Conservation (phyloP, 1,139 yeast genomes). For the Saccharomyces hybrid region DNA sequence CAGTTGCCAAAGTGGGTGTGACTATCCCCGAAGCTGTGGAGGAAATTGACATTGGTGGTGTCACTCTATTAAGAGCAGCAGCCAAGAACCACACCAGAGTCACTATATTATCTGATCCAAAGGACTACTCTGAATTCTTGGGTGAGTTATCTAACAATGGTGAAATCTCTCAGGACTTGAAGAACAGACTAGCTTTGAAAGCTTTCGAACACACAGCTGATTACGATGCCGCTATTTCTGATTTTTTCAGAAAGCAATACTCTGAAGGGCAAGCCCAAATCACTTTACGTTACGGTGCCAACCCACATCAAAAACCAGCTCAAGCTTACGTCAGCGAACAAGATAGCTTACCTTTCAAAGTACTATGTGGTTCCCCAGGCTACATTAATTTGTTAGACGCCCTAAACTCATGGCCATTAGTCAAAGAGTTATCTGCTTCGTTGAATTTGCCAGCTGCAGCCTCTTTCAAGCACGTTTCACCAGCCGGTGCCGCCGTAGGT, state of each 20-base stretch:
- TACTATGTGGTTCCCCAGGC: slow-evolving; percentile 90
- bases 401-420: slow-evolving; percentile 96
- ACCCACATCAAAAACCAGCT: slow-evolving; percentile 98
- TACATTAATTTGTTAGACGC: slow-evolving; percentile 94
- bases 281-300: slow-evolving; percentile 95
- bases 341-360: slow-evolving; percentile 90
- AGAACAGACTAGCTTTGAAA: slow-evolving; percentile 83
- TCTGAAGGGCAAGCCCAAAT: slow-evolving; percentile 83
- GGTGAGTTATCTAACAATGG: slow-evolving; percentile 62
- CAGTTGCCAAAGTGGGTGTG: slow-evolving; percentile 90
- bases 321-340: slow-evolving; percentile 79
- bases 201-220: slow-evolving; percentile 98
- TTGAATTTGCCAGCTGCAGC: slow-evolving; percentile 97
- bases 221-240: slow-evolving; percentile 91
- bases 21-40: slow-evolving; percentile 96
- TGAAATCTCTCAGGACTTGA: slow-evolving; percentile 62
- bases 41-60: slow-evolving; percentile 98
- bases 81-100: slow-evolving; percentile 97
- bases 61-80: slow-evolving; percentile 92
- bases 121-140: slow-evolving; percentile 79
- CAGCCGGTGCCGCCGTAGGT: slow-evolving; percentile 98
- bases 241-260: slow-evolving; percentile 94
- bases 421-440: slow-evolving; percentile 90
- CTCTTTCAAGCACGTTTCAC: slow-evolving; percentile 95
- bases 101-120: slow-evolving; percentile 88